These are phyloP conservation scores for Trametes gibbosa DNA, from an alignment of 768 basidiomycete species.

Conservation along the genomic window DNA sequence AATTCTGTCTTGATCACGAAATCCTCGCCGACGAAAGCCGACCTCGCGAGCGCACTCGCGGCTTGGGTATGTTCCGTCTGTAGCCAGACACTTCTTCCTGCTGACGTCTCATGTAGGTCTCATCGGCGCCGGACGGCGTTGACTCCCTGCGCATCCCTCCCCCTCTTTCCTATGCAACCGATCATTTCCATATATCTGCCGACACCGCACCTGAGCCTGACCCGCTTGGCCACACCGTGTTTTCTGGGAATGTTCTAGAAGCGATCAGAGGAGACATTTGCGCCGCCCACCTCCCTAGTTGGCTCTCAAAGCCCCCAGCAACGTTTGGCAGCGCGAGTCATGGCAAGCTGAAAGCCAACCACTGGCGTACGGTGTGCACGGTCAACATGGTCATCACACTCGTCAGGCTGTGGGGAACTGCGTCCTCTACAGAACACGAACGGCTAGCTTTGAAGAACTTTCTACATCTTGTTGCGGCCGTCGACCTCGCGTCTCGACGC, in stretches of 20 bases:
- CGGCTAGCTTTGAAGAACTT: neutral
- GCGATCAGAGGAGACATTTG: conserved; percentile 2
- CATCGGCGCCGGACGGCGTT: neutral
- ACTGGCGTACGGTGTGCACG: conserved; percentile 34
- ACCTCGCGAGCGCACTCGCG: neutral
- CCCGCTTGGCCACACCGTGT: neutral
- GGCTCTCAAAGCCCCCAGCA: conserved; percentile 12
- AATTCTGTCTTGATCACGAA: too few relatives aligned
- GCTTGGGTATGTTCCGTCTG: neutral
- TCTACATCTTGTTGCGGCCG: conserved; percentile 1
- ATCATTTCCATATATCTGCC: neutral
- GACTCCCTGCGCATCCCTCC: neutral
- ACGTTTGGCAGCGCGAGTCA: conserved; percentile 13
- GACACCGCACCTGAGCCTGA: neutral
- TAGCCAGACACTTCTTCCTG: neutral
- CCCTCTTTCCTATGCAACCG: neutral
- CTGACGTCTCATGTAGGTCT: neutral
- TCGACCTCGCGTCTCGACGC: conserved; percentile 25
- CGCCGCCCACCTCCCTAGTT: conserved; percentile 8
- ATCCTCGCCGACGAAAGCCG: neutral
- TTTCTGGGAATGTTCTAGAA: neutral
- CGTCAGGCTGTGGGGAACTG: conserved; percentile 34
- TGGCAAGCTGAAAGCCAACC: conserved; percentile 25
- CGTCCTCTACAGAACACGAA: conserved; percentile 1
- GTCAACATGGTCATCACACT: conserved; percentile 39